Evolutionary conservation across 2,329 filamentous ascomycete species (phyloP).

Genomic region (Aspergillus ruber): DNA sequence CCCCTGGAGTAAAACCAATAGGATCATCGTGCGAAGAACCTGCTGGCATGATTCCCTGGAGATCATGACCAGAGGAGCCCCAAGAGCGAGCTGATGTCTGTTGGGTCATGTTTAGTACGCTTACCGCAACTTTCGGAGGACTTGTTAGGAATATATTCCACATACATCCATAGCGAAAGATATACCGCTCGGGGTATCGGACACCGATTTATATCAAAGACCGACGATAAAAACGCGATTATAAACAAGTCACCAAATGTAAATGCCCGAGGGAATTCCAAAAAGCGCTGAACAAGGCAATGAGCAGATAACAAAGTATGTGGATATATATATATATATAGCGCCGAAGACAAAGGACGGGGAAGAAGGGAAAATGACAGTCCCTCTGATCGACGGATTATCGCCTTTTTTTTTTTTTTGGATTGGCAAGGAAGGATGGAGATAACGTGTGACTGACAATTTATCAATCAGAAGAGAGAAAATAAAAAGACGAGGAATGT

Average conservation of each 20-base stretch:
- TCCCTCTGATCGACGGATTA: background rate
- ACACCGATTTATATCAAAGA: no score
- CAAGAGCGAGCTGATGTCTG: background rate
- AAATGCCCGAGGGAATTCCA: background rate
- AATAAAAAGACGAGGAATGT: no score
- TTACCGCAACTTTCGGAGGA: background rate
- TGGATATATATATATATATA: no score
- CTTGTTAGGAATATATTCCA: background rate
- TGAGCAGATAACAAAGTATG: no score
- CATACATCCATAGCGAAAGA: background rate
- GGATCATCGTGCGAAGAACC: slow-evolving; percentile 6
- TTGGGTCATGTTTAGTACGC: background rate
- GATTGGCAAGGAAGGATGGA: background rate
- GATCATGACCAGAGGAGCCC: slow-evolving; percentile 16
- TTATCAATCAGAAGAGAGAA: no score
- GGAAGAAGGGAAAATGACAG: no score
- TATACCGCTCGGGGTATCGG: background rate
- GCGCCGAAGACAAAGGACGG: no score
- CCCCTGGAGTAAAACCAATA: slow-evolving; percentile 12
- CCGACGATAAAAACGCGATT: background rate
- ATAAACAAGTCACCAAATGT: background rate
- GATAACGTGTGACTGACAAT: background rate
- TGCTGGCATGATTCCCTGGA: slow-evolving; percentile 26
- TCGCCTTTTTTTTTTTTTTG: background rate
- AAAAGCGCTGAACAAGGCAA: background rate